A percentile compares a stretch with the other conserved stretches of the same genome.
These are phyloP conservation scores for Carex myosuroides DNA, from an alignment of 176 grass and related monocot species.

Conservation along the genomic window DNA sequence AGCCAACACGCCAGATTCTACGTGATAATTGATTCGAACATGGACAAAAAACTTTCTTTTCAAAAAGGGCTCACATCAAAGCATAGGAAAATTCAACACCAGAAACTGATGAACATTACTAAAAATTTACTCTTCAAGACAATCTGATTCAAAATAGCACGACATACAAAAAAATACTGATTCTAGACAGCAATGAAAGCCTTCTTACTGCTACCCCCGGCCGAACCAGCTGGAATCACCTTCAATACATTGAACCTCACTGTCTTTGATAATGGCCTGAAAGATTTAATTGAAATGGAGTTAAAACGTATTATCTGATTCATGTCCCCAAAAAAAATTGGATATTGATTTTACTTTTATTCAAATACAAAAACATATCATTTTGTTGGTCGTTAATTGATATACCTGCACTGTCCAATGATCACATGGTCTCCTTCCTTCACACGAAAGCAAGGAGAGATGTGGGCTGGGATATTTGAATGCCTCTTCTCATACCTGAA, in stretches of 20 bases:
- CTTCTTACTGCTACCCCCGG: slow-evolving; percentile 16
- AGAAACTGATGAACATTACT: background rate
- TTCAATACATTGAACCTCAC: slow-evolving; percentile 28
- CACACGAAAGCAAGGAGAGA: slow-evolving; percentile 22
- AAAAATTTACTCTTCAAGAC: background rate
- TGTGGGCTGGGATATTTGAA: slow-evolving; percentile 23
- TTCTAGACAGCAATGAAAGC: slow-evolving; percentile 21
- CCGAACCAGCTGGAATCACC: slow-evolving; percentile 19
- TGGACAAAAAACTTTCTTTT: background rate
- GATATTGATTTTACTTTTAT: background rate
- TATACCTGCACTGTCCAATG: slow-evolving; percentile 24
- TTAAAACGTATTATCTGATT: background rate
- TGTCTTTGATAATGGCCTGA: slow-evolving; percentile 23
- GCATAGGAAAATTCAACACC: background rate
- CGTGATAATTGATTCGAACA: background rate
- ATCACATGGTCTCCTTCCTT: slow-evolving; percentile 29
- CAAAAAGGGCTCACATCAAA: background rate
- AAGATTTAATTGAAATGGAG: background rate
- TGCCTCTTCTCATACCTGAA: slow-evolving; percentile 28
- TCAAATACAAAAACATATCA: background rate
- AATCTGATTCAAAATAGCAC: background rate
- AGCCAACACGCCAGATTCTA: background rate
- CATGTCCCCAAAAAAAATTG: background rate
- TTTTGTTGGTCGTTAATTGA: background rate
- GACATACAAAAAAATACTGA: background rate